Evolutionary conservation across 177 flowering plant genomes (phyloP).

Genomic region (Vitis hybrid): DNA sequence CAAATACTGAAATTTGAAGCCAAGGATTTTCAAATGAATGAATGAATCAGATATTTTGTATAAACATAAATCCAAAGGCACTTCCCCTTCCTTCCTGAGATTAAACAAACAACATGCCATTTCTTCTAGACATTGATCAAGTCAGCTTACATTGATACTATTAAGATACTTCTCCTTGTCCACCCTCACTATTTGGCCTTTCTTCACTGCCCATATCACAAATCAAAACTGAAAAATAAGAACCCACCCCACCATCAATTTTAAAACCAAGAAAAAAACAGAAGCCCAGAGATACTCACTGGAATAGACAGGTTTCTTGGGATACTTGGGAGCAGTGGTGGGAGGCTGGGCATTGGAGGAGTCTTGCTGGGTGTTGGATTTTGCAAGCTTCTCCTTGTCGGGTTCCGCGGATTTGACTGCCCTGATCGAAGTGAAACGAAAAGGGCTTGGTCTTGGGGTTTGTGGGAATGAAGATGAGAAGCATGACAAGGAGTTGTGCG

Average conservation of each 20-base stretch:
- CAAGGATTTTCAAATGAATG: not conserved
- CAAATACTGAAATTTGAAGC: slow-evolving; percentile 52
- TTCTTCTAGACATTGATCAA: not conserved
- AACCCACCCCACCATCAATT: not conserved
- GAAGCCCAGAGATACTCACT: slow-evolving; percentile 31
- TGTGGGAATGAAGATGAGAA: slow-evolving; percentile 26
- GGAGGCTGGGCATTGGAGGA: slow-evolving; percentile 27
- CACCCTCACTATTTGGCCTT: slow-evolving; percentile 94
- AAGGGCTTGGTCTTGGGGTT: slow-evolving; percentile 18
- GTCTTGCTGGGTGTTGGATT: slow-evolving; percentile 29
- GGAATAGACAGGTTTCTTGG: slow-evolving; percentile 72
- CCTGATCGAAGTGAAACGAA: slow-evolving; percentile 16
- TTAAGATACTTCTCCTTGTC: slow-evolving; percentile 89
- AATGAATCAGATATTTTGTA: not conserved
- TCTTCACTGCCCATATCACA: slow-evolving; percentile 68
- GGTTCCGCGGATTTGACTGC: slow-evolving; percentile 47
- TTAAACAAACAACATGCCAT: not conserved
- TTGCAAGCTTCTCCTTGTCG: slow-evolving; percentile 29
- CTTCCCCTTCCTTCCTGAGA: no score
- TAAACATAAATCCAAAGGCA: not conserved
- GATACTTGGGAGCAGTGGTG: slow-evolving; percentile 22
- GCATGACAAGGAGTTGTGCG: slow-evolving; percentile 31
- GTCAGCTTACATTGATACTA: slow-evolving; percentile 73
- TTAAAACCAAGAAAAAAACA: not conserved
- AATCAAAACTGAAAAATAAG: not conserved